Evolutionary conservation across 257 asterid species (phyloP).

Genomic region (Thymus quinquecostatus): DNA sequence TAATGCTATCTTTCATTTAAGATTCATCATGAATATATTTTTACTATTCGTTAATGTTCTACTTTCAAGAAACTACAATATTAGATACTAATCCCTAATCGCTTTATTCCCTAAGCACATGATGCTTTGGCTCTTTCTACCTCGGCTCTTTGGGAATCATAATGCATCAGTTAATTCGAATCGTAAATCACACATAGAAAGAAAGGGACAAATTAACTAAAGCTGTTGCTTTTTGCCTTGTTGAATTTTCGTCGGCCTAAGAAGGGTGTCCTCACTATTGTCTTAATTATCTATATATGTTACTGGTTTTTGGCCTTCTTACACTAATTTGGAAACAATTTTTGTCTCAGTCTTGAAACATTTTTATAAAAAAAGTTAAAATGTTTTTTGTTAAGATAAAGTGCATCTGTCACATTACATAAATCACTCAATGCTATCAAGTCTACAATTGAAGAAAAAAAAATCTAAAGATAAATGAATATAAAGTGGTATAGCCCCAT

Average conservation of each 20-base stretch:
- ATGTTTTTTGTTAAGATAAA: conserved; percentile 16
- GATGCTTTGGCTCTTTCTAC: too few relatives aligned
- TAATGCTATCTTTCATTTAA: too few relatives aligned
- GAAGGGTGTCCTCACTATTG: neutral
- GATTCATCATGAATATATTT: too few relatives aligned
- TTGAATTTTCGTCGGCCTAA: conserved; percentile 19
- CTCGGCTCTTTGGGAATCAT: too few relatives aligned
- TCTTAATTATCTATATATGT: neutral
- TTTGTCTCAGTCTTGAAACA: conserved; percentile 22
- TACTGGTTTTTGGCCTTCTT: neutral
- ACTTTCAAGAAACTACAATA: too few relatives aligned
- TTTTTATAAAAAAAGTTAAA: neutral
- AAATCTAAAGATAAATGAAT: neutral
- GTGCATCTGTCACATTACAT: conserved; percentile 22
- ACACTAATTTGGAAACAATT: neutral
- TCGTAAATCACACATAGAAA: too few relatives aligned
- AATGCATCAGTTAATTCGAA: too few relatives aligned
- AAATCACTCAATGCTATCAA: conserved; percentile 23
- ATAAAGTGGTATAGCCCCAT: conserved; percentile 1
- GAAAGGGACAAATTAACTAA: neutral
- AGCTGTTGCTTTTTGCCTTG: neutral
- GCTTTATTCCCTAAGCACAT: too few relatives aligned
- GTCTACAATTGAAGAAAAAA: neutral
- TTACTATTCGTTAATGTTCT: too few relatives aligned
- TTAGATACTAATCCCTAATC: too few relatives aligned